A percentile compares a stretch with the other conserved stretches of the same genome.
These are phyloP conservation scores for Linum lewisii DNA, from an alignment of 345 rosid species.

Conservation along the genomic window DNA sequence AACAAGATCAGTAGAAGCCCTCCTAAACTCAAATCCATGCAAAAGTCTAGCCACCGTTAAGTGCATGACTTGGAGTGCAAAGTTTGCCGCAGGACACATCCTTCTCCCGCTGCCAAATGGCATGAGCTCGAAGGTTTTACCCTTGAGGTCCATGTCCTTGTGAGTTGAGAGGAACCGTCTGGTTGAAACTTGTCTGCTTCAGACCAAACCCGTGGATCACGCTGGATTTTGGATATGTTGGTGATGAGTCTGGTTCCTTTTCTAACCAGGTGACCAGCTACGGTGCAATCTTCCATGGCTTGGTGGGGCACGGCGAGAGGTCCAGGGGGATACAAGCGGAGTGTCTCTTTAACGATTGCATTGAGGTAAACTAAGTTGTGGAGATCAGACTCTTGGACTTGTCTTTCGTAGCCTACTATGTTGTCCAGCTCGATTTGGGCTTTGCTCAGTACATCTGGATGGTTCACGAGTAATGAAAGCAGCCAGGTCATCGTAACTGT, in stretches of 20 bases:
- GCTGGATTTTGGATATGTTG: background rate
- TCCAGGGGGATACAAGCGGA: too few species aligned
- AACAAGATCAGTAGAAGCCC: background rate
- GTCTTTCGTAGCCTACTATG: background rate
- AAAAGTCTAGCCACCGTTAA: background rate
- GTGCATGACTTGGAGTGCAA: background rate
- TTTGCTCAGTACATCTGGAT: background rate
- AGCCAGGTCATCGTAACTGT: background rate
- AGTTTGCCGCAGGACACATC: background rate
- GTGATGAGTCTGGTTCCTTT: background rate
- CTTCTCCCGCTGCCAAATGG: slow-evolving; percentile 1
- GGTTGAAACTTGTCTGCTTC: background rate
- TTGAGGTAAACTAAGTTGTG: background rate
- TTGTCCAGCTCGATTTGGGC: background rate
- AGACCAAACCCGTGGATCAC: background rate
- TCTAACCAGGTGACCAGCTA: background rate
- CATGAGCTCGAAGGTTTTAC: too few species aligned
- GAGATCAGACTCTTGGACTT: background rate
- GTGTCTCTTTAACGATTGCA: too few species aligned
- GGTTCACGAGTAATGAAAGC: background rate
- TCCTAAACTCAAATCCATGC: background rate
- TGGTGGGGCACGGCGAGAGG: background rate
- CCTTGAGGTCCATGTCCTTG: too few species aligned
- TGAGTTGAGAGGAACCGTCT: too few species aligned
- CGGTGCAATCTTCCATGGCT: background rate